Evolutionary conservation across 1,284 basidiomycete species (phyloP), one percentile per base, ranked within the genome.

Genomic region (Lignosus rhinocerotis): DNA sequence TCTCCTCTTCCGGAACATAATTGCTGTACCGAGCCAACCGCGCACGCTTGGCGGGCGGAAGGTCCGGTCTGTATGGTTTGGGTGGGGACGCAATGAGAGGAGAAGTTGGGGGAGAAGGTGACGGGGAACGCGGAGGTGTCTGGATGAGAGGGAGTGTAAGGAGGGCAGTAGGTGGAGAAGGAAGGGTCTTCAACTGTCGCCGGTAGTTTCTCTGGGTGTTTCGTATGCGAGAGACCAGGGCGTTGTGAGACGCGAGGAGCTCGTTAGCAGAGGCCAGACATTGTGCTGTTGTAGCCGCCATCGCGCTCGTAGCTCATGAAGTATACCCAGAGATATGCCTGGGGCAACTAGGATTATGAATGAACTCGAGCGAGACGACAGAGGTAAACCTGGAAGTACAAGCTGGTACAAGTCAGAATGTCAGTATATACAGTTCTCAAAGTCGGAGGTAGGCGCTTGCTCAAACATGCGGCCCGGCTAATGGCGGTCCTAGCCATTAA

Each of bases 1-100:
- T 96, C 71, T 98, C 94, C 71, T 98, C 96, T 64, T 94, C 90
- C 1, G 92, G 87, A 11, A 93, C 81, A 66, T 94, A 95, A 69
- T 93, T 93, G 43, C 69, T 67, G 65, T 92, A 93, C 43, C 87
- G 79, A 19, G 80, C 78, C 9, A 83, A 74, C 8, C 90, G 80
- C 0, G 89, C 88, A 7, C 84, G 83, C 69, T 93, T 93, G 6
- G 84, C 80, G 16, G 84, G 85, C 1, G 86, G 81, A 2, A 92
- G 73, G 64, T 92, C 89, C 16, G 75, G 68, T 48, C 86, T 77
- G 16, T 73, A 65, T 0, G 72, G 72, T 56, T 72, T 76, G 17
- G 76, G 74, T 45, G 70, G 73, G 0, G 69, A 70, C 39, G 71
- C 69, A n/a, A 72, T 64, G 7, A 72, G 58, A 0, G 83, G 83